phyloP scores from a whole-genome alignment of 2,329 filamentous ascomycete genomes.

The Camillea tinctor region DNA sequence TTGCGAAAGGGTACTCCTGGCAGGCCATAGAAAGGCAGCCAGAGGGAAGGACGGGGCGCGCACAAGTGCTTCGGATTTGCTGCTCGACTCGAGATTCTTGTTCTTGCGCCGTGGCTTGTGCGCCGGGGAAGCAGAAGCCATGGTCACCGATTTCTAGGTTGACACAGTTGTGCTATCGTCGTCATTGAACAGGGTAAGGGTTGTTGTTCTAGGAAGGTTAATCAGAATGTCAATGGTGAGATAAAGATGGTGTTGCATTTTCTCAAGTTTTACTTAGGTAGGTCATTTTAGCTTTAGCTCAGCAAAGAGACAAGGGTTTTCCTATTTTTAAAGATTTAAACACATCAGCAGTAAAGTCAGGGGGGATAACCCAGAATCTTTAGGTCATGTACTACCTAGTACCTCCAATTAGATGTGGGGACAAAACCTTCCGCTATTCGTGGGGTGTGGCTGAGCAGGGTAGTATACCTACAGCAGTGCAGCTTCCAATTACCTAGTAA shows the following conservation, averaged over 20 bases:
- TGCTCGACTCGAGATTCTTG: conserved; percentile 47
- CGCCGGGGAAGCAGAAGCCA: conserved; percentile 50
- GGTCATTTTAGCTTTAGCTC: too few species aligned
- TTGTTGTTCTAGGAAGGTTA: too few species aligned
- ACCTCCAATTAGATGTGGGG: too few species aligned
- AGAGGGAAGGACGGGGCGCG: conserved; percentile 79
- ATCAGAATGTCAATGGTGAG: too few species aligned
- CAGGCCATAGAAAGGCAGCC: conserved; percentile 91
- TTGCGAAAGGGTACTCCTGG: conserved; percentile 79
- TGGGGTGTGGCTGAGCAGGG: background rate
- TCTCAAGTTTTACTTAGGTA: too few species aligned
- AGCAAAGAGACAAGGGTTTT: too few species aligned
- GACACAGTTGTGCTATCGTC: conserved; percentile 7
- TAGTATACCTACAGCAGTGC: too few species aligned
- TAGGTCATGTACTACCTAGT: too few species aligned
- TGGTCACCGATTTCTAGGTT: conserved; percentile 36
- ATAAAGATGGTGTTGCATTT: background rate
- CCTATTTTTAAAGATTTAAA: too few species aligned
- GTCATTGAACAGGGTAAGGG: conserved; percentile 20
- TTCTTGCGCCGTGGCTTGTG: conserved; percentile 60
- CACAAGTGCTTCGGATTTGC: conserved; percentile 45
- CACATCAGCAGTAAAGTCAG: too few species aligned
- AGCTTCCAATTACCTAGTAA: background rate
- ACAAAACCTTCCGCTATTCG: too few species aligned
- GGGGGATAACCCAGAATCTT: too few species aligned